These are phyloP conservation scores for Plasmodium gonderi DNA, from an alignment of 169 alveolate genomes.

Conservation along the genomic window DNA sequence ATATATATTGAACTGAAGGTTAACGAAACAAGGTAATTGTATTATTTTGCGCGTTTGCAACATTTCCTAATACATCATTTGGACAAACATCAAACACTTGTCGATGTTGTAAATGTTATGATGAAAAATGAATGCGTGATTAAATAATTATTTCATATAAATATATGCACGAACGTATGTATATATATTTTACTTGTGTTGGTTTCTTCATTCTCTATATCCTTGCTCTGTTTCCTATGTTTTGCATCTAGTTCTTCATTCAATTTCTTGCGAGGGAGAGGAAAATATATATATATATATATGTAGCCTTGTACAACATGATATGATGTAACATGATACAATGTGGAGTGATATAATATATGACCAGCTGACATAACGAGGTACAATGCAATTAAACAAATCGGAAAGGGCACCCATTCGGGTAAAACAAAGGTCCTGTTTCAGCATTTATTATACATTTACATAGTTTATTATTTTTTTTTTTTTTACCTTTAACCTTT, in stretches of 20 bases:
- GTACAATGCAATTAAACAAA: too few relatives aligned
- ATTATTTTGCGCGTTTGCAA: too few relatives aligned
- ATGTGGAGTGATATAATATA: neutral
- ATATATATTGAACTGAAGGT: too few relatives aligned
- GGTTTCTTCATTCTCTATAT: constrained; percentile 33
- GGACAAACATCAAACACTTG: neutral
- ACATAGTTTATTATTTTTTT: neutral
- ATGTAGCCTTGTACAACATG: neutral
- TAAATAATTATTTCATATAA: neutral
- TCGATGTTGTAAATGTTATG: neutral
- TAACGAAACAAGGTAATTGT: too few relatives aligned
- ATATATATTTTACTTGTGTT: constrained; percentile 33
- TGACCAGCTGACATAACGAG: too few relatives aligned
- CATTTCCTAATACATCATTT: neutral
- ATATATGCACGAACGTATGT: neutral
- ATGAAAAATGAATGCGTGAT: neutral
- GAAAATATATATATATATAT: neutral
- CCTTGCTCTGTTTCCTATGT: constrained; percentile 23
- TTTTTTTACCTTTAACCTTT: constrained; percentile 59
- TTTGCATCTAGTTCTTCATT: constrained; percentile 54
- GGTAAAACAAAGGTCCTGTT: neutral
- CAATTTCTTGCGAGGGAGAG: constrained; percentile 33
- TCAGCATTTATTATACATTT: neutral
- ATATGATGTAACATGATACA: neutral
- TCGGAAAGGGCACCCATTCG: neutral